Evolutionary conservation across 208 protist genomes (phyloP), one percentile per base, ranked within the genome.

Genomic region (Trypanosoma mega): DNA sequence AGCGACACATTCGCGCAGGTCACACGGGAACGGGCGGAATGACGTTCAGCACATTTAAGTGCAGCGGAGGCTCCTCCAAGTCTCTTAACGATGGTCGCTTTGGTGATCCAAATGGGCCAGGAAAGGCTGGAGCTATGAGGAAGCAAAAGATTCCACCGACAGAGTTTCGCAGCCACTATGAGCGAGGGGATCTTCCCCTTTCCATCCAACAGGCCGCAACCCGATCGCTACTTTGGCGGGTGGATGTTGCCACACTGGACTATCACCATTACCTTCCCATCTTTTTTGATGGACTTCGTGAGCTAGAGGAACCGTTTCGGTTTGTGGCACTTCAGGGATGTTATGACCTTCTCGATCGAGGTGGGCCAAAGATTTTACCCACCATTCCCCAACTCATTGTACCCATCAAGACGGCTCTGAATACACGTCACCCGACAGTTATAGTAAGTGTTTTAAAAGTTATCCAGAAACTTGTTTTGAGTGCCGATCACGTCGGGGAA

Each of bases 181-280:
- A 99, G 49, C 80, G 98, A 21, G 97, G 98, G 20, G 98, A 99
- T 76, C 73, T 99, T 18, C 98, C 98, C 1, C 83, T 99, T 18
- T 85, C 88, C 41, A 86, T 99, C 41, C 91, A 98, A 66, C 98
- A 99, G 71, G 62, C 75, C 26, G 93, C 93, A 18, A 80, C 78
- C 12, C 97, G 98, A 61, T 82, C 84, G 27, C 89, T 99, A 30
- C 77, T 92, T 24, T 99, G 98, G 98, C 98, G 98, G 61, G 94
- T 99, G 37, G 90, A 98, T 56, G 88, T 98, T 16, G 82, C 96
- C 33, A 97, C 98, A 78, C 80, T 99, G 37, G 98, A 99, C 72
- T 99, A 98, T 72, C 96, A 99, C 71, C 97, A 99, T 75, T 99
- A 98, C 80, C 86, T 99, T 16, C 98, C 98, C 26, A 98, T 99